Evolutionary conservation across 1,284 basidiomycete genomes (phyloP).

Genomic region (Malassezia cuniculi): DNA sequence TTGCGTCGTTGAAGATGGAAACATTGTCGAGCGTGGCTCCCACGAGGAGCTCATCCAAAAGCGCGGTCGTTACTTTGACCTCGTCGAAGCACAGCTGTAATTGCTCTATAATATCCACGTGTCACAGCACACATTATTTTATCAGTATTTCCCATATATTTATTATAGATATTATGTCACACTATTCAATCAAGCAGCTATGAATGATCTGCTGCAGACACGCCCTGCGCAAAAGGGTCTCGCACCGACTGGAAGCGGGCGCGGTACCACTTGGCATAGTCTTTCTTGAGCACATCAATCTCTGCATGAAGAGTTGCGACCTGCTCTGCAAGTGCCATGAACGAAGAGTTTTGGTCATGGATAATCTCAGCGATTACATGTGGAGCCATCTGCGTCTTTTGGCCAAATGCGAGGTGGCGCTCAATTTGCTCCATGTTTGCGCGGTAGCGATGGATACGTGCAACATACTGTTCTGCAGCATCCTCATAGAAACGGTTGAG

Average conservation of each 20-base stretch:
- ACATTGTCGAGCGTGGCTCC: conserved; percentile 45
- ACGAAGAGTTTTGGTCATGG: conserved; percentile 33
- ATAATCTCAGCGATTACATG: conserved; percentile 35
- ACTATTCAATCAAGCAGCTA: too few relatives aligned
- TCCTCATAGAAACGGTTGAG: conserved; percentile 28
- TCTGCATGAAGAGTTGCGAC: conserved; percentile 37
- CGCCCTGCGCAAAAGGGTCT: conserved; percentile 31
- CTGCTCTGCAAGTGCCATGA: conserved; percentile 39
- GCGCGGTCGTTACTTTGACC: conserved; percentile 42
- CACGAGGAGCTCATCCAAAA: conserved; percentile 44
- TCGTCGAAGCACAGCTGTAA: conserved; percentile 33
- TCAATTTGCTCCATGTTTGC: conserved; percentile 38
- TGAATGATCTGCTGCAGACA: conserved; percentile 3
- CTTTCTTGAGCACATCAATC: conserved; percentile 35
- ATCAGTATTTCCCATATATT: too few relatives aligned
- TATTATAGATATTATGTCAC: not conserved
- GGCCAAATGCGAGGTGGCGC: conserved; percentile 24
- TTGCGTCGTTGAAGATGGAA: conserved; percentile 47
- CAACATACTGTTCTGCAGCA: conserved; percentile 23
- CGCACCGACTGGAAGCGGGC: conserved; percentile 26
- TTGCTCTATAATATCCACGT: not conserved
- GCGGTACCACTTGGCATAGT: conserved; percentile 41
- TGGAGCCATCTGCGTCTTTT: conserved; percentile 28
- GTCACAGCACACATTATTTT: too few relatives aligned
- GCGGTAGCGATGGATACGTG: conserved; percentile 31